Conservation (phyloP, 176 grass and related monocot species). For the Leersia perrieri region DNA sequence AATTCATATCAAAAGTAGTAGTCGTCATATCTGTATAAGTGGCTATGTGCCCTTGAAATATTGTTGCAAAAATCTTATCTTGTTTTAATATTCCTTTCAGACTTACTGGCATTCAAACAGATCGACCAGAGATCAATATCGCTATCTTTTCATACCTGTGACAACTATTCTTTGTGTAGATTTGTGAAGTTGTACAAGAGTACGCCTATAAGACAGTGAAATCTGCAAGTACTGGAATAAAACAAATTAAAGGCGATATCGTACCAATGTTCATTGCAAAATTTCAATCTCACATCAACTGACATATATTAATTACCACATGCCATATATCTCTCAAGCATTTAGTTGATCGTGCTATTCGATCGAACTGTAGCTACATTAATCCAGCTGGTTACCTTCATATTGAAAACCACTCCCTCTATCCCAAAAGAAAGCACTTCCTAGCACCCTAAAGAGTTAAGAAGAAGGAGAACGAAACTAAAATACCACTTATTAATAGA, state of each 20-base stretch:
- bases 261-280: background rate
- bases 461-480: too few species aligned
- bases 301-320: background rate
- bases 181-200: background rate
- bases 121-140: background rate
- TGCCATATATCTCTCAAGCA: background rate
- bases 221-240: background rate
- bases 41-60: background rate
- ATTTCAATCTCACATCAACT: slow-evolving; percentile 17
- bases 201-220: background rate
- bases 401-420: background rate
- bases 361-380: background rate
- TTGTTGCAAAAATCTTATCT: background rate
- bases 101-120: background rate
- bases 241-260: background rate
- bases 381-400: background rate
- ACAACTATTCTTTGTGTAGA: background rate
- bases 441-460: too few species aligned
- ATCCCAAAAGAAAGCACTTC: too few species aligned
- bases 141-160: background rate
- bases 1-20: background rate
- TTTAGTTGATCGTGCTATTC: background rate
- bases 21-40: background rate
- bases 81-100: background rate
- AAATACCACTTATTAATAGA: too few species aligned